Conservation (phyloP, 2,329 filamentous ascomycete species). For the Tolypocladium endophyticum region DNA sequence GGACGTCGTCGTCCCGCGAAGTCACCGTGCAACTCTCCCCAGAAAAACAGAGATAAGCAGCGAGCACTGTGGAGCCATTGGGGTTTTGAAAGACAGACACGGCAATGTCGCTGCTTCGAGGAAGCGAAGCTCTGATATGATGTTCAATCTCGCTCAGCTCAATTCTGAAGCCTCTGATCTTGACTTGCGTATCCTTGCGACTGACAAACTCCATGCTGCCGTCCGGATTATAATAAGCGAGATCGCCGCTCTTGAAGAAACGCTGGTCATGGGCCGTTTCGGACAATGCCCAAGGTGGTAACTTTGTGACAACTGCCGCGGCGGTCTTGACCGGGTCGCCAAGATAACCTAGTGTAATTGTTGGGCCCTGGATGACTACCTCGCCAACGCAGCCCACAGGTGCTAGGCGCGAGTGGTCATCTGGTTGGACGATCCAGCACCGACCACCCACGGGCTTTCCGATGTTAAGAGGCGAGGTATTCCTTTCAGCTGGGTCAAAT, state of each 20-base stretch:
- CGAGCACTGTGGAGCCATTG: not conserved
- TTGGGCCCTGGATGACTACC: constrained; percentile 6
- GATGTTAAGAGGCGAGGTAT: not conserved
- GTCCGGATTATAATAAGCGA: constrained; percentile 2
- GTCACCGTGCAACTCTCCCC: not conserved
- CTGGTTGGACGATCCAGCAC: constrained; percentile 2
- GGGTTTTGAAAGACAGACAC: not conserved
- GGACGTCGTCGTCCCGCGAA: not conserved
- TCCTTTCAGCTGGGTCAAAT: not conserved
- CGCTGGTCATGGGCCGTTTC: not conserved
- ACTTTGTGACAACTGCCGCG: not conserved
- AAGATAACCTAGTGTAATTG: constrained; percentile 4
- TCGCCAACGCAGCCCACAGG: constrained; percentile 6
- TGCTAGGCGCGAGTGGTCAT: not conserved
- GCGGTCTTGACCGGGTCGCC: not conserved
- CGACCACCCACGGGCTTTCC: constrained; percentile 1
- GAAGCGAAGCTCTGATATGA: not conserved
- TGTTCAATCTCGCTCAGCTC: constrained; percentile 10
- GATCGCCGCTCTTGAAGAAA: constrained; percentile 5
- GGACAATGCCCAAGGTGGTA: not conserved
- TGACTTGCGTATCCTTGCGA: constrained; percentile 5
- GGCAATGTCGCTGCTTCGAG: not conserved
- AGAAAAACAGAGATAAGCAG: not conserved
- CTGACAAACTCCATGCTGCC: constrained; percentile 8
- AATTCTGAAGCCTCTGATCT: constrained; percentile 10